These are phyloP conservation scores for Lodderomyces metapsilosis DNA, from an alignment of 1,139 yeast species.

Conservation along the genomic window DNA sequence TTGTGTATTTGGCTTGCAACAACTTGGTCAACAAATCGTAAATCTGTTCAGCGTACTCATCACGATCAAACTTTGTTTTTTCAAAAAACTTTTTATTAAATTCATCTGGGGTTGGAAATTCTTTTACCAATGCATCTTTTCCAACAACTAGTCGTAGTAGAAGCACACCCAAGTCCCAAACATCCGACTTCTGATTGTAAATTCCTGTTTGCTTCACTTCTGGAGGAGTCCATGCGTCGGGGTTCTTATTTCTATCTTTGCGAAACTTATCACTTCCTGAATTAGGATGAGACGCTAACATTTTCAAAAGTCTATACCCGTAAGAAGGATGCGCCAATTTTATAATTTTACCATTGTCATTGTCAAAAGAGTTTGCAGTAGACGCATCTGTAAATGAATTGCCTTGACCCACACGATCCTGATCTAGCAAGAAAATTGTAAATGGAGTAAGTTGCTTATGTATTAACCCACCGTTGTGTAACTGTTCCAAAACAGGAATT, in stretches of 20 bases:
- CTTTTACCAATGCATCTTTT: constrained; percentile 31
- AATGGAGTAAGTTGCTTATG: constrained; percentile 70
- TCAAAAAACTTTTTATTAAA: constrained; percentile 46
- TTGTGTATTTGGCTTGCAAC: constrained; percentile 64
- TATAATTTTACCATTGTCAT: constrained; percentile 32
- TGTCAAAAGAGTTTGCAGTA: constrained; percentile 2
- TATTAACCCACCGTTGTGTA: constrained; percentile 77
- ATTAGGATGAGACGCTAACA: constrained; percentile 56
- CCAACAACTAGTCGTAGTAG: constrained; percentile 75
- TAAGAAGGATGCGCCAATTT: constrained; percentile 70
- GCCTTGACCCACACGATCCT: constrained; percentile 13
- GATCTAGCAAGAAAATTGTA: constrained; percentile 42
- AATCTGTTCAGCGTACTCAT: constrained; percentile 38
- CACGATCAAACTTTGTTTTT: constrained; percentile 16
- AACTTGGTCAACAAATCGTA: constrained; percentile 66
- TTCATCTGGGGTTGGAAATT: constrained; percentile 52
- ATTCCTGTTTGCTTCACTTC: constrained; percentile 49
- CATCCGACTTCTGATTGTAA: constrained; percentile 75
- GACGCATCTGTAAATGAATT: constrained; percentile 7
- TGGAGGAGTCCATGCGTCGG: constrained; percentile 65
- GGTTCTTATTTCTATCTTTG: constrained; percentile 15
- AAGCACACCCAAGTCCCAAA: constrained; percentile 87
- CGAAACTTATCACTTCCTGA: constrained; percentile 12
- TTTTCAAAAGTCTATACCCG: constrained; percentile 61
- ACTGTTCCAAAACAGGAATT: constrained; percentile 76